phyloP scores from a whole-genome alignment of 2,329 filamentous ascomycete species.

The Fusarium papillatum region DNA sequence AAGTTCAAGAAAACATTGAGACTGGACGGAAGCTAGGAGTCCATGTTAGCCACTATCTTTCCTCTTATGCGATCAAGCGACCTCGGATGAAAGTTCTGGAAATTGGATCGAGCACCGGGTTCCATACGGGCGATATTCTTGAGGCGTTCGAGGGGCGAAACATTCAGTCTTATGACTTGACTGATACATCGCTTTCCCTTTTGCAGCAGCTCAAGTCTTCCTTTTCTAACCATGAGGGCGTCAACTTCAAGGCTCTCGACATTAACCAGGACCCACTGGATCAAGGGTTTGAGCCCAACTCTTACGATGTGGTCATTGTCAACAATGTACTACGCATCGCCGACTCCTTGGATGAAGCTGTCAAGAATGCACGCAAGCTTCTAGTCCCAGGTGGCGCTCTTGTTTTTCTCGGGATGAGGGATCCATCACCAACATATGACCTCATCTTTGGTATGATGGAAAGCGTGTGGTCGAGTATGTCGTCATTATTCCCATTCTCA shows the following conservation, averaged over 20 bases:
- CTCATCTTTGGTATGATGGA: conserved; percentile 25
- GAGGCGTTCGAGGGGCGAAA: background rate
- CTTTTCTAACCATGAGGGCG: accelerated
- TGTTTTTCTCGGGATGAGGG: conserved; percentile 3
- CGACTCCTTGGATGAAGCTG: background rate
- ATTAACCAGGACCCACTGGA: conserved; percentile 10
- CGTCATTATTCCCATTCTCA: background rate
- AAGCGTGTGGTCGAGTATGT: conserved; percentile 25
- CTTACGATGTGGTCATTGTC: conserved; percentile 6
- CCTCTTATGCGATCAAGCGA: conserved; percentile 10
- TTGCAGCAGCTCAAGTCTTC: background rate
- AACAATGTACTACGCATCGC: conserved; percentile 15
- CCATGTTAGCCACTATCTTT: conserved; percentile 9
- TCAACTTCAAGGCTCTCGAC: conserved; percentile 6
- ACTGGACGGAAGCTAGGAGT: background rate
- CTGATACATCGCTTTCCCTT: background rate
- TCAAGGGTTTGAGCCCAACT: background rate
- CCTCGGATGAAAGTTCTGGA: conserved; percentile 9
- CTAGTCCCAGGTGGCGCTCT: conserved; percentile 11
- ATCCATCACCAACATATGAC: conserved; percentile 23
- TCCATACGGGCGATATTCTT: background rate
- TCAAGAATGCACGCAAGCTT: background rate
- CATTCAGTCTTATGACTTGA: background rate
- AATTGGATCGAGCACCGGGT: conserved; percentile 5
- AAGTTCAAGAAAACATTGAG: background rate